Evolutionary conservation across 805 yeast genomes (phyloP).

Genomic region (Yamadazyma akitaensis): DNA sequence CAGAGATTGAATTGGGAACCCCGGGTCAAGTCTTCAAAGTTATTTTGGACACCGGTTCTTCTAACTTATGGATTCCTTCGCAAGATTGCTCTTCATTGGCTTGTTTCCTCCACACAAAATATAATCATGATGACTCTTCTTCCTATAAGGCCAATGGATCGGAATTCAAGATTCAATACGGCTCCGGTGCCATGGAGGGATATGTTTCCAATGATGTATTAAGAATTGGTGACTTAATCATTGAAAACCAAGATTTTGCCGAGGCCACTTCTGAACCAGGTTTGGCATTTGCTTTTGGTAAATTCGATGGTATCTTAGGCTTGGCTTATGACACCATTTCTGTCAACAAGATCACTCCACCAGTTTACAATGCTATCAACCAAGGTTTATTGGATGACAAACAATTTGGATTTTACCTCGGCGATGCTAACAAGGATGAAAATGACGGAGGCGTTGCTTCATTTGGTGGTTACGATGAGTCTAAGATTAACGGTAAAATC

Average conservation of each 20-base stretch:
- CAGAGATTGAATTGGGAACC: slow-evolving; percentile 88
- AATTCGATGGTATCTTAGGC: slow-evolving; percentile 96
- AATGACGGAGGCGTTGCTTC: slow-evolving; percentile 87
- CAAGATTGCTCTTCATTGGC: slow-evolving; percentile 88
- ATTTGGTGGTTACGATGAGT: slow-evolving; percentile 87
- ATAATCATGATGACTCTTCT: slow-evolving; percentile 78
- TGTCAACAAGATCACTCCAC: slow-evolving; percentile 87
- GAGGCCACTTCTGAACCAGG: slow-evolving; percentile 98
- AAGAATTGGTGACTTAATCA: slow-evolving; percentile 76
- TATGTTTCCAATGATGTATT: slow-evolving; percentile 84
- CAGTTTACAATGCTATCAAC: slow-evolving; percentile 83
- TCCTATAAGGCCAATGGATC: slow-evolving; percentile 86
- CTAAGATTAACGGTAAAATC: slow-evolving; percentile 75
- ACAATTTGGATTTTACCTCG: slow-evolving; percentile 87
- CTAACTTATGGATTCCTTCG: slow-evolving; percentile 96
- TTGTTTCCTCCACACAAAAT: slow-evolving; percentile 89
- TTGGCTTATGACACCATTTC: slow-evolving; percentile 90
- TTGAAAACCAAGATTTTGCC: slow-evolving; percentile 90
- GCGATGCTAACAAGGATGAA: slow-evolving; percentile 65
- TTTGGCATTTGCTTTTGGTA: slow-evolving; percentile 95
- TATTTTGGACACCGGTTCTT: slow-evolving; percentile 92
- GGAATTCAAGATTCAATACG: slow-evolving; percentile 82
- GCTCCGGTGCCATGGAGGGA: slow-evolving; percentile 91
- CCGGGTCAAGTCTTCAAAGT: slow-evolving; percentile 95
- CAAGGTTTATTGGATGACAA: slow-evolving; percentile 80